A percentile compares a stretch with the other conserved stretches of the same genome.
These are phyloP conservation scores for Brassica nigra DNA, from an alignment of 345 rosid genomes.

Conservation along the genomic window DNA sequence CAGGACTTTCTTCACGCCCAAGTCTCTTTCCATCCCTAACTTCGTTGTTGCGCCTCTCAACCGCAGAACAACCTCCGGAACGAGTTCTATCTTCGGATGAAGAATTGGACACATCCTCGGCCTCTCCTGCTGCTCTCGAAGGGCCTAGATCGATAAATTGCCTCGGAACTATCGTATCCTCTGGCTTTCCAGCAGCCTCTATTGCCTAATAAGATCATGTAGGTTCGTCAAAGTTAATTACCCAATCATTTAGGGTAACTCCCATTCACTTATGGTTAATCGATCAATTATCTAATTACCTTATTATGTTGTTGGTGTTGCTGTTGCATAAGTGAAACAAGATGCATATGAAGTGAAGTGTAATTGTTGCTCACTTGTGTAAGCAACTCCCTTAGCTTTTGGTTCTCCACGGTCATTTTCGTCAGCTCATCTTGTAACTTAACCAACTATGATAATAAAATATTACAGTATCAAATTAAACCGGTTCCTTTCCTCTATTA, in stretches of 20 bases:
- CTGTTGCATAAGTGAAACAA: constrained; percentile 62
- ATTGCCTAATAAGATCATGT: constrained; percentile 49
- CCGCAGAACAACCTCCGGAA: constrained; percentile 48
- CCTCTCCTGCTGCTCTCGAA: constrained; percentile 39
- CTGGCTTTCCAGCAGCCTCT: constrained; percentile 43
- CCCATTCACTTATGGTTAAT: not conserved
- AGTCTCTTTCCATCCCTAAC: constrained; percentile 48
- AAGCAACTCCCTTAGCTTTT: constrained; percentile 72
- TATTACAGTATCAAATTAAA: not conserved
- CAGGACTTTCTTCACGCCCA: constrained; percentile 68
- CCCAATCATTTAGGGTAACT: not conserved
- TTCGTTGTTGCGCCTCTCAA: constrained; percentile 38
- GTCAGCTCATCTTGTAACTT: constrained; percentile 70
- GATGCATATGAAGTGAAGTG: constrained; percentile 67
- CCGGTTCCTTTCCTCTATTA: not conserved
- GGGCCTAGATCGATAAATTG: constrained; percentile 71
- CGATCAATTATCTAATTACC: constrained; percentile 11
- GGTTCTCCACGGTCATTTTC: constrained; percentile 72
- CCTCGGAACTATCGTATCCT: constrained; percentile 56
- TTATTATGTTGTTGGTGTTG: constrained; percentile 39
- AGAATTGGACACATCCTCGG: constrained; percentile 55
- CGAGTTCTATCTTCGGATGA: constrained; percentile 81
- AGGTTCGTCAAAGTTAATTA: not conserved
- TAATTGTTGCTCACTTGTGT: constrained; percentile 68
- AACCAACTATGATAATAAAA: constrained; percentile 41